phyloP scores from a whole-genome alignment of 352 stramenopile genomes.

The Labyrinthula sp. region DNA sequence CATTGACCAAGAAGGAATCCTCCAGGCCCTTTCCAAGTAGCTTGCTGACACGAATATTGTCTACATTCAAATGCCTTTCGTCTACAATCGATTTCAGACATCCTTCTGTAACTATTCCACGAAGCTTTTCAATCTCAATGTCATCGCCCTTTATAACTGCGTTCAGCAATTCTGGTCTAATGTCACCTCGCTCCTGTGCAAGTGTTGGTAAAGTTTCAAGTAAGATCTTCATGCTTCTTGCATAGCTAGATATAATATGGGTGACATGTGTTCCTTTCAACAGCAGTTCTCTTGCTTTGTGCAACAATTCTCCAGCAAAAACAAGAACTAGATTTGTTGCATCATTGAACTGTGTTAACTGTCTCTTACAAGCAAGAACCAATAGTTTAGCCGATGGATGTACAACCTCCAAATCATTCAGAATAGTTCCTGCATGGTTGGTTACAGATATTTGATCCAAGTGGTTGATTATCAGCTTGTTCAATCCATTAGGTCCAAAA shows the following conservation, averaged over 20 bases:
- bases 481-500: conserved; percentile 91
- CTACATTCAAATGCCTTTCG: conserved; percentile 80
- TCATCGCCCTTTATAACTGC: too few species aligned
- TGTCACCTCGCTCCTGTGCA: too few species aligned
- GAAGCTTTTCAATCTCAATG: too few species aligned
- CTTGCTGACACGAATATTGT: conserved; percentile 92
- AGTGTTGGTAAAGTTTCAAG: conserved; percentile 68
- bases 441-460: conserved; percentile 98
- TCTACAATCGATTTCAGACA: too few species aligned
- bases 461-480: conserved; percentile 99
- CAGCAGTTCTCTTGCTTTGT: conserved; percentile 80
- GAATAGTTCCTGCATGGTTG: conserved; percentile 91
- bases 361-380: conserved; percentile 85
- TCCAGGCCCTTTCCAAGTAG: conserved; percentile 81
- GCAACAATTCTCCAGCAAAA: conserved; percentile 86
- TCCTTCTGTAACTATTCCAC: too few species aligned
- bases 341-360: conserved; percentile 76
- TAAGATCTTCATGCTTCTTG: conserved; percentile 73
- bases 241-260: conserved; percentile 91
- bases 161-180: too few species aligned
- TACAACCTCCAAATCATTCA: conserved; percentile 92
- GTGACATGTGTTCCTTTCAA: conserved; percentile 84
- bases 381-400: conserved; percentile 96
- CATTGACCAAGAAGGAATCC: conserved; percentile 83
- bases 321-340: conserved; percentile 77